These are phyloP conservation scores for Biscogniauxia mediterranea DNA, from an alignment of 2,329 filamentous ascomycete genomes.

Conservation along the genomic window DNA sequence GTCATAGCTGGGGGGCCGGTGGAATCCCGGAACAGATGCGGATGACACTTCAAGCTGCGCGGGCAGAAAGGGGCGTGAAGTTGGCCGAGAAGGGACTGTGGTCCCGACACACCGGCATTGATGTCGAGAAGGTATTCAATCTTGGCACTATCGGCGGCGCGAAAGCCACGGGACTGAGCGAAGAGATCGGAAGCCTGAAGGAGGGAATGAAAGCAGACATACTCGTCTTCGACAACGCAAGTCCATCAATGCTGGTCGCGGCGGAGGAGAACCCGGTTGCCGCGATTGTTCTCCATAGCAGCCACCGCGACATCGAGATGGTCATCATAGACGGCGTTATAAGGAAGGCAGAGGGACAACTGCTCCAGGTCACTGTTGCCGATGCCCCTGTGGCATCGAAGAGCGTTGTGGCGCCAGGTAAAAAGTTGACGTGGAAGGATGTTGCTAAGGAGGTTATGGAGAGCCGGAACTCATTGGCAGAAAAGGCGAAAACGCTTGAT, in stretches of 20 bases:
- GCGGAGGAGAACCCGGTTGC: conserved; percentile 17
- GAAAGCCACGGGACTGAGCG: conserved; percentile 39
- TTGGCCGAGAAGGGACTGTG: conserved; percentile 26
- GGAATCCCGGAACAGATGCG: conserved; percentile 36
- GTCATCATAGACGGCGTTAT: conserved; percentile 17
- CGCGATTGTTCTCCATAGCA: conserved; percentile 17
- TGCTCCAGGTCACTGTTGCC: background rate
- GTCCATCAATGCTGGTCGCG: conserved; percentile 14
- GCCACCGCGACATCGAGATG: conserved; percentile 14
- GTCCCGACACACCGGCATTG: conserved; percentile 28
- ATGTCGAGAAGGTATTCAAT: conserved; percentile 45
- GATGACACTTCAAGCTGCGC: conserved; percentile 31
- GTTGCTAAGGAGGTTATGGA: background rate
- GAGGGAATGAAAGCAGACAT: conserved; percentile 48
- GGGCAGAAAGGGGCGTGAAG: conserved; percentile 29
- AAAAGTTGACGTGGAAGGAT: background rate
- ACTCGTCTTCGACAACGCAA: conserved; percentile 41
- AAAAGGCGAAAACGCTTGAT: background rate
- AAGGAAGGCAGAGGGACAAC: conserved; percentile 5
- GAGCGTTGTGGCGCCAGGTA: background rate
- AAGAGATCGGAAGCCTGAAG: conserved; percentile 43
- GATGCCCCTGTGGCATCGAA: background rate
- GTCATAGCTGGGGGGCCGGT: conserved; percentile 30
- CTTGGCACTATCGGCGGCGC: conserved; percentile 37
- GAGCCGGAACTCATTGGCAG: background rate